Evolutionary conservation across 164 flowering plant species (phyloP), one percentile per base, ranked within the genome.

Genomic region (Annona cherimola): DNA sequence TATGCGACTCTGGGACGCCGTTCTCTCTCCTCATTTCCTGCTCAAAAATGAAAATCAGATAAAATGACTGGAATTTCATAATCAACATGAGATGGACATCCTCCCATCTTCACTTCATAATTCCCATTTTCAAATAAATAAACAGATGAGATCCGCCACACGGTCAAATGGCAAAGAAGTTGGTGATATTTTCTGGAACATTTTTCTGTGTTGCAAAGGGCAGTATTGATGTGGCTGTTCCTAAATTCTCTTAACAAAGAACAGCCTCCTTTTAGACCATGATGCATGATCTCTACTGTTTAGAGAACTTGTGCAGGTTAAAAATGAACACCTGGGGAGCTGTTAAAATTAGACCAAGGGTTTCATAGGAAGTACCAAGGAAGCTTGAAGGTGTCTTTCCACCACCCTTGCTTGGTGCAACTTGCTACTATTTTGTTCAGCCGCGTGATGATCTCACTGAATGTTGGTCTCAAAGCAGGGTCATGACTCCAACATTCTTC

Each of bases 361-460:
- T 45, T 44, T 63, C 9, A 71, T 2, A 68, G 42, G 55, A 69
- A 9, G 35, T 8, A 93, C 99, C 99, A 96, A 9, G 97, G 97
- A 74, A 96, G 89, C 85, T 91, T 93, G 73, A 96, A 93, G 69
- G 98, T 83, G 78, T 93, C 95, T 83, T 96, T 96, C 99, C 96
- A 93, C 97, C 97, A 87, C 61, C 97, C 98, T 4, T 91, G 93
- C 76, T 90, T 96, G 20, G 88, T 78, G 80, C 94, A 85, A 73
- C 79, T 81, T 12, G 81, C 73, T 65, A 88, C 89, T 69, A 93
- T 86, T 81, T 74, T 93, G 76, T 96, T 95, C 83, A 96, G 73
- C 20, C 96, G 88, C 54, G 83, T 78, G 43, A 96, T 91, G 69
- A 91, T 85, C 84, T 90, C 95, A 11, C 90, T 85, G 76, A 96